Percentiles rank a stretch among this genome's conserved stretches.
Conservation (phyloP, 805 yeast genomes). For the Candida takata region DNA sequence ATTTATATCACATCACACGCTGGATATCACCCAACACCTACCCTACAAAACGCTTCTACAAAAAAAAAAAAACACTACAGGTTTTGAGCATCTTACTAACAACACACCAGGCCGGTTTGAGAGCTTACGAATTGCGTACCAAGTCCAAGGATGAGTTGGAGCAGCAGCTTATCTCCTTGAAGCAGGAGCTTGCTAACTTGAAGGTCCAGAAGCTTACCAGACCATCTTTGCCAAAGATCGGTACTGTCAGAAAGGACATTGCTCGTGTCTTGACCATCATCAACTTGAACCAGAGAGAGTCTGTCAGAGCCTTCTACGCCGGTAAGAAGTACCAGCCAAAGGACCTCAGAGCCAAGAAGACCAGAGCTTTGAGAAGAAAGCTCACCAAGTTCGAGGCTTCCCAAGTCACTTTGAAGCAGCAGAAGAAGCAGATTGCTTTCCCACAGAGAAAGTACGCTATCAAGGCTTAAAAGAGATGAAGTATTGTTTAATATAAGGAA, state of each 20-base stretch:
- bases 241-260: conserved; percentile 95
- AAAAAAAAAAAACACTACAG: no score
- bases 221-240: conserved; percentile 92
- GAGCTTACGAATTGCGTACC: conserved; percentile 94
- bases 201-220: conserved; percentile 92
- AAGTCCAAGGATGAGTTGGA: conserved; percentile 96
- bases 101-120: conserved; percentile 69
- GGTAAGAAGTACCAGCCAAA: conserved; percentile 96
- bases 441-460: conserved; percentile 98
- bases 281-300: conserved; percentile 93
- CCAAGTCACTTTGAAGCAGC: conserved; percentile 78
- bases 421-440: conserved; percentile 90
- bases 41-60: no score
- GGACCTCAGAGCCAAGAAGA: conserved; percentile 98
- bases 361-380: conserved; percentile 99
- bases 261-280: conserved; percentile 97
- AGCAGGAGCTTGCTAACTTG: conserved; percentile 92
- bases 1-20: no score
- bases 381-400: conserved; percentile 82
- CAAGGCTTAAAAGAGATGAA: conserved; percentile 93
- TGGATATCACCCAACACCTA: no score
- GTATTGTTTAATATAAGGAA: conserved; percentile 21
- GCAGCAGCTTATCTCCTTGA: conserved; percentile 88
- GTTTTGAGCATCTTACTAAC: no score
- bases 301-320: conserved; percentile 90